phyloP scores from a whole-genome alignment of 352 stramenopile species.

The Pythium aquatile region DNA sequence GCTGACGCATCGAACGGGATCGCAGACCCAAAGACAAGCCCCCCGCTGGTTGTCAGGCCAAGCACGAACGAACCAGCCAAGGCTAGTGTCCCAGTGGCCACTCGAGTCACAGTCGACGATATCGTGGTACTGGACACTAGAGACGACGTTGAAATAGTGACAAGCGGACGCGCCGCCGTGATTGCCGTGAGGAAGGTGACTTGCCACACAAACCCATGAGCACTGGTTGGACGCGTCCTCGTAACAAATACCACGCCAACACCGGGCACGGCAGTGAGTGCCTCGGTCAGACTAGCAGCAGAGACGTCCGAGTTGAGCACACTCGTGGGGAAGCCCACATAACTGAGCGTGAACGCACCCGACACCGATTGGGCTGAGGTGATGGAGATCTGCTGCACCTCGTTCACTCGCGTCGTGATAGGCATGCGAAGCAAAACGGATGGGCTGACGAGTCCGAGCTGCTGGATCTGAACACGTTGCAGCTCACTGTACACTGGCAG shows the following conservation, averaged over 20 bases:
- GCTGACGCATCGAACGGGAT: conserved; percentile 23
- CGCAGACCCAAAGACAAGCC: neutral
- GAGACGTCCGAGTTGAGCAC: conserved; percentile 26
- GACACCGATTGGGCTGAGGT: conserved; percentile 22
- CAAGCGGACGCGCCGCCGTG: conserved; percentile 18
- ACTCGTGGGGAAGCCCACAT: conserved; percentile 18
- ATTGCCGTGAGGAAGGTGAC: conserved; percentile 32
- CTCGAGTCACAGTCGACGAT: conserved; percentile 15
- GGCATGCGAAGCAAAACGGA: conserved; percentile 23
- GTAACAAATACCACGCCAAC: conserved; percentile 26
- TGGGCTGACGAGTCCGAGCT: conserved; percentile 15
- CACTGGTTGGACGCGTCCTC: conserved; percentile 4
- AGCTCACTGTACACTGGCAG: conserved; percentile 21
- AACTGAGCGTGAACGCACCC: conserved; percentile 30
- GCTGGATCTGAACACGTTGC: conserved; percentile 23
- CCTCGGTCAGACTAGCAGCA: conserved; percentile 15
- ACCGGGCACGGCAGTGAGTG: conserved; percentile 23
- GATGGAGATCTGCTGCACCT: conserved; percentile 35
- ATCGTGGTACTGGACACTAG: conserved; percentile 23
- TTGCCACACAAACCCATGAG: conserved; percentile 30
- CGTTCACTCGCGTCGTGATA: conserved; percentile 14
- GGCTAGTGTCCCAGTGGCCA: conserved; percentile 14
- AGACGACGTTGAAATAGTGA: conserved; percentile 19
- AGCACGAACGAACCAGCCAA: conserved; percentile 32
- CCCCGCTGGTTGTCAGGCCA: conserved; percentile 14